Conservation (phyloP, 305 asterid species). For the Striga hermonthica region DNA sequence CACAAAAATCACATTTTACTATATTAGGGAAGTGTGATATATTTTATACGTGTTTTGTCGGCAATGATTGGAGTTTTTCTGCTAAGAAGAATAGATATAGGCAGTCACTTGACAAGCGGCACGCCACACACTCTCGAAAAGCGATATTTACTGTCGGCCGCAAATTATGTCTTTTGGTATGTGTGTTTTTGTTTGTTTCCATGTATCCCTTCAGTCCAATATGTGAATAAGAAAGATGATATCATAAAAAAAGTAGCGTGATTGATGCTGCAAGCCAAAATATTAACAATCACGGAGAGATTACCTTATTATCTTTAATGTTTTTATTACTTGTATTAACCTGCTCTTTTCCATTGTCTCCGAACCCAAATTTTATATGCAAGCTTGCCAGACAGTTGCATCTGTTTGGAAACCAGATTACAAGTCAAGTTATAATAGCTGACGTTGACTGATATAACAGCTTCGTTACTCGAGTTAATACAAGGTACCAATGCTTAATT, state of each 20-base stretch:
- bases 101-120: background rate
- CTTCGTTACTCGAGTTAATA: constrained; percentile 1
- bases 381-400: constrained; percentile 17
- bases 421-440: background rate
- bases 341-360: constrained; percentile 5
- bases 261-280: constrained; percentile 16
- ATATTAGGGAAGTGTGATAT: background rate
- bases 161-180: background rate
- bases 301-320: constrained; percentile 17
- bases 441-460: background rate
- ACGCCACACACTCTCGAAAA: constrained; percentile 2
- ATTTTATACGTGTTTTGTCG: constrained; percentile 1
- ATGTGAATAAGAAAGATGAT: constrained; percentile 19
- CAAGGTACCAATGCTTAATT: background rate
- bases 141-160: constrained; percentile 2
- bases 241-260: background rate
- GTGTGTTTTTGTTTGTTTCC: constrained; percentile 19
- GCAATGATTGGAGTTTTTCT: constrained; percentile 15
- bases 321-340: background rate
- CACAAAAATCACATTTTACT: background rate
- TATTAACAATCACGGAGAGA: background rate
- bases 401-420: constrained; percentile 25
- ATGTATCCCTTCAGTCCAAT: constrained; percentile 9
- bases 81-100: constrained; percentile 5
- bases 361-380: constrained; percentile 11